Evolutionary conservation across 371 early-diverging fungal species (phyloP), one percentile per base, ranked within the genome.

Genomic region (Parasitella parasitica): DNA sequence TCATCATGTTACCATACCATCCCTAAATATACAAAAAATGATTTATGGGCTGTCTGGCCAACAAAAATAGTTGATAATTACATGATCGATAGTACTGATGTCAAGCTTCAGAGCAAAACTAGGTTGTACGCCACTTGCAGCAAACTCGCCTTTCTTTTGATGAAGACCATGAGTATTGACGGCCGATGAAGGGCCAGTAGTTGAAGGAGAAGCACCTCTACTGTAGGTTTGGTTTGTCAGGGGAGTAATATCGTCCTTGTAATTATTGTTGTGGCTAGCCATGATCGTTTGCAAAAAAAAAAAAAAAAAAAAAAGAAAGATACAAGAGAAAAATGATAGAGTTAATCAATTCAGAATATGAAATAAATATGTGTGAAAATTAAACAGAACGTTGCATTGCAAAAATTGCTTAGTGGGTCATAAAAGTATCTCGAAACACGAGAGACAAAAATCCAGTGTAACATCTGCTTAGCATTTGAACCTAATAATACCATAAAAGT

Each of bases 1-100:
- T 82, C 67, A 84, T 70, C 81, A 84, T 82, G 3, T 74, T 66
- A 15, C 83, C 81, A 32, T 75, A 75, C 72, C 72, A 75, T 20
- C 76, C 76, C 76, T 75, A 59, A n/a, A n/a, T n/a, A n/a, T n/a
- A n/a, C n/a, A n/a, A n/a, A n/a, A n/a, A n/a, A n/a, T n/a, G n/a
- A n/a, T n/a, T n/a, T n/a, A n/a, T n/a, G n/a, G n/a, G n/a, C n/a
- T n/a, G n/a, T n/a, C n/a, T n/a, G n/a, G n/a, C n/a, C n/a, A n/a
- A n/a, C n/a, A n/a, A n/a, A n/a, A n/a, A n/a, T n/a, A n/a, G n/a
- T n/a, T n/a, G n/a, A n/a, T 28, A 22, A 24, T 15, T 48, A 57
- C 58, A 34, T 57, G 58, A 46, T 57, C 48, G n/a, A 57, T 57
- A 6, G 58, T 61, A 35, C 61, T 63, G 18, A 69, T 61, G 46